Base-by-base conservation (phyloP, 1,284 basidiomycete species). In the Cryptococcus sp. region DNA sequence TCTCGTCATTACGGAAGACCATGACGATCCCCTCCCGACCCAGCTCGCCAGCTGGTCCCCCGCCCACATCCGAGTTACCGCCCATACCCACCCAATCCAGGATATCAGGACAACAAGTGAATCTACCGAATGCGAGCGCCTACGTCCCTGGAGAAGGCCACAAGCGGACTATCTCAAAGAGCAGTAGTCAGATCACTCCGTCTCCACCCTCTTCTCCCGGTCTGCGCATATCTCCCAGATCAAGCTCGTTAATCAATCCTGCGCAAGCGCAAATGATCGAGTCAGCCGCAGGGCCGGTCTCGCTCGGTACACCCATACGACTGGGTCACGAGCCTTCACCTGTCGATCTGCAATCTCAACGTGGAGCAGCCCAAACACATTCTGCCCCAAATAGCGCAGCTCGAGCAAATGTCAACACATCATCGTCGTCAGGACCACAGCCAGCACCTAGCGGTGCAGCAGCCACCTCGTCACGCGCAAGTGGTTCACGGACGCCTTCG, bases 401-500 rank as follows among this genome's bases (percentile, higher is more conserved):
- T 35, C 31, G 13, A 35, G 31, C 31, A 13, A 35, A 13, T 35
- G 31, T 35, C 31, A 35, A 35, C 13, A 5, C 8, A 35, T 35
- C 31, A 13, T 35, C 31, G 13, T 35, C 31, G 31, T 35, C 31
- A 5, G 31, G 5, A 13, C 31, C 31, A 35, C 8, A 2, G 8
- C 8, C 13, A 4, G 31, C 31, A 35, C 31, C 31, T 25, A 25
- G 25, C 25, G 25, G 25, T 25, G 25, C 25, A 35, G 31, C 31
- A 41, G 11, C 19, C 13, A 38, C 16, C 49, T 31, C 3, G 7
- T 27, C 38, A 20, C 19, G 23, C 39, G 38, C 35, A 31, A 35
- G 45, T 48, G 31, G 23, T 2, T 62, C 66, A 19, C 65, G 78
- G 8, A 70, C 75, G 8, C 73, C 78, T 0, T 78, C 76, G 0